Evolutionary conservation across 1,139 yeast genomes (phyloP).

Genomic region (Kodamaea alishanica): DNA sequence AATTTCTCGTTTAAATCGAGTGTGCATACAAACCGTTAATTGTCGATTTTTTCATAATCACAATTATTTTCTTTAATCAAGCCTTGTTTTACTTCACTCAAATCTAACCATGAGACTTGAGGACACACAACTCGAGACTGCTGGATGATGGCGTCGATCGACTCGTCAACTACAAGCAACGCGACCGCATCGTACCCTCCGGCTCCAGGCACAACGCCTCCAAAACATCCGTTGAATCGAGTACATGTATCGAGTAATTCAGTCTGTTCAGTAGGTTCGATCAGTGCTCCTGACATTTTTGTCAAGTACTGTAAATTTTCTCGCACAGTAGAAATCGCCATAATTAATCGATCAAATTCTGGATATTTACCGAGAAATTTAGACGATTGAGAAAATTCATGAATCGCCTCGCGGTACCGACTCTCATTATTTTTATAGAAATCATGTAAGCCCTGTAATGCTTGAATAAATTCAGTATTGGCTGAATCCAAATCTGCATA

Average conservation of each 20-base stretch:
- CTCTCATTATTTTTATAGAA: conserved; percentile 24
- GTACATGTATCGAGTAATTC: conserved; percentile 59
- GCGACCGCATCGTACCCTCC: conserved; percentile 96
- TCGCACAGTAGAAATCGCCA: conserved; percentile 50
- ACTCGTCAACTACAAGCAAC: conserved; percentile 53
- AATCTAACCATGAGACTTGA: conserved; percentile 59
- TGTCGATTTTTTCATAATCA: conserved; percentile 26
- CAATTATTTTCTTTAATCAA: conserved; percentile 32
- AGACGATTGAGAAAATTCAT: conserved; percentile 2
- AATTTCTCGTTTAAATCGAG: background rate
- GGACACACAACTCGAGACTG: conserved; percentile 21
- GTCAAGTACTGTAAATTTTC: conserved; percentile 57
- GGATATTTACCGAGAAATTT: background rate
- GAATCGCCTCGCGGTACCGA: conserved; percentile 15
- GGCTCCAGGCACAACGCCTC: conserved; percentile 98
- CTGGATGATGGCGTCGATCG: conserved; percentile 33
- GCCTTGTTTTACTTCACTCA: conserved; percentile 59
- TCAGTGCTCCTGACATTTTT: conserved; percentile 66
- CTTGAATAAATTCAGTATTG: conserved; percentile 53
- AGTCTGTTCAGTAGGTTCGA: conserved; percentile 83
- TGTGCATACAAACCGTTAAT: background rate
- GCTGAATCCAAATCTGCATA: conserved; percentile 56
- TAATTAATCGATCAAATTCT: conserved; percentile 17
- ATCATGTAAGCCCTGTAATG: conserved; percentile 40
- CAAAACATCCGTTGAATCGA: conserved; percentile 66